phyloP scores from a whole-genome alignment of 768 basidiomycete genomes.

The Lenzites betulinus region DNA sequence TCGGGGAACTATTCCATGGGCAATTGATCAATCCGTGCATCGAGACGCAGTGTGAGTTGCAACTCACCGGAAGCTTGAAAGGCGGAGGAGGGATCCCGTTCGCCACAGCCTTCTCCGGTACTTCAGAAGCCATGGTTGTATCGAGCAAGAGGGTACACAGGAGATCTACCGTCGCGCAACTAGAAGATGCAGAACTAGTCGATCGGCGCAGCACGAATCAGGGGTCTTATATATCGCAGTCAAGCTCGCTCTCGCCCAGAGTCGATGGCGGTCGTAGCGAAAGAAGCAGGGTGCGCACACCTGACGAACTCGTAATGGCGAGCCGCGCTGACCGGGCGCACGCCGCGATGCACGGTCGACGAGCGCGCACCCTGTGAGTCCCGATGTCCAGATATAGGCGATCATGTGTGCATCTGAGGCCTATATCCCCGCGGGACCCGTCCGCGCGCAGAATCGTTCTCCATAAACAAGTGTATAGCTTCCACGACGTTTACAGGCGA shows the following conservation, averaged over 20 bases:
- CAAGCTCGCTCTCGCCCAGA: neutral
- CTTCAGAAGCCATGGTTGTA: constrained; percentile 2
- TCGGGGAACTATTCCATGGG: constrained; percentile 46
- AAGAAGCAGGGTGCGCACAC: constrained; percentile 5
- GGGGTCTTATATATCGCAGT: constrained; percentile 7
- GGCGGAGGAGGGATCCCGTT: constrained; percentile 44
- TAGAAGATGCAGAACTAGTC: neutral
- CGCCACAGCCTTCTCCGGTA: constrained; percentile 34
- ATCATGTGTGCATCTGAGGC: constrained; percentile 15
- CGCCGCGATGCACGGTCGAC: neutral
- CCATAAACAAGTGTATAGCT: neutral
- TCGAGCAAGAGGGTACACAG: neutral
- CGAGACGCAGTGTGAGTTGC: neutral
- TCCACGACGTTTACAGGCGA: constrained; percentile 8
- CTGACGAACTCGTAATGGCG: neutral
- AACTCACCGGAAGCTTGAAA: constrained; percentile 44
- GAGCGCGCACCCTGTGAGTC: constrained; percentile 8
- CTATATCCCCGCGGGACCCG: constrained; percentile 3
- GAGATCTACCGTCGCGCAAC: neutral
- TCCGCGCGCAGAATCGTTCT: neutral
- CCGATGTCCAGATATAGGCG: constrained; percentile 14
- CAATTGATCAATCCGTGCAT: neutral
- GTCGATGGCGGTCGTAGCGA: neutral
- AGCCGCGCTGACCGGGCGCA: neutral
- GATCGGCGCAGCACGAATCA: neutral